phyloP scores from a whole-genome alignment of 805 yeast species.

The Pichia occidentalis region DNA sequence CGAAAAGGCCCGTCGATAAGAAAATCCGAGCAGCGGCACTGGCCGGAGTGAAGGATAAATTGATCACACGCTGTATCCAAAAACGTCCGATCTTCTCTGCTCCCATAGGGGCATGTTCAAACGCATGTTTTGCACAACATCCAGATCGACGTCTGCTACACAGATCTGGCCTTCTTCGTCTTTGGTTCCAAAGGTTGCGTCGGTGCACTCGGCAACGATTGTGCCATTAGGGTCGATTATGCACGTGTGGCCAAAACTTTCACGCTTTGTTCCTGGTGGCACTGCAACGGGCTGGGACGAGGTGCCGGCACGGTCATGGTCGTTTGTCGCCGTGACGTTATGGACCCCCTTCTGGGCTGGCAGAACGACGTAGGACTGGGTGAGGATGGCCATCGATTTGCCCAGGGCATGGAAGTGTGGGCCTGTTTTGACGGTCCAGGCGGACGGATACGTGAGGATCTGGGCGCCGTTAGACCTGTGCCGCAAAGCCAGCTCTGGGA shows the following conservation, averaged over 20 bases:
- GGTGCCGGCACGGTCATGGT: too few relatives aligned
- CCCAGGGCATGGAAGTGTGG: slow-evolving; percentile 86
- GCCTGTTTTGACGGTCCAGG: slow-evolving; percentile 90
- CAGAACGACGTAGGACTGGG: slow-evolving; percentile 81
- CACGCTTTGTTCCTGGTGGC: slow-evolving; percentile 48
- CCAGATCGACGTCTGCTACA: slow-evolving; percentile 61
- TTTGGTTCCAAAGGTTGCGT: slow-evolving; percentile 23
- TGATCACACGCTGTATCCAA: slow-evolving; percentile 39
- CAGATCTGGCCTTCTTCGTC: slow-evolving; percentile 35
- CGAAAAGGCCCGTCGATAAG: too few relatives aligned
- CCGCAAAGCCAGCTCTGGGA: slow-evolving; percentile 71
- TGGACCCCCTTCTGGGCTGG: slow-evolving; percentile 86
- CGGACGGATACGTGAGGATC: slow-evolving; percentile 78
- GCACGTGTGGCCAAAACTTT: slow-evolving; percentile 81
- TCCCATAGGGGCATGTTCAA: slow-evolving; percentile 69
- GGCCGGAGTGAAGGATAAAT: too few relatives aligned
- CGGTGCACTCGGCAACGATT: slow-evolving; percentile 53
- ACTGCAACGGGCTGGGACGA: too few relatives aligned
- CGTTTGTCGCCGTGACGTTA: slow-evolving; percentile 22
- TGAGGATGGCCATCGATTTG: slow-evolving; percentile 78
- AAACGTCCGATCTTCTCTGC: slow-evolving; percentile 63
- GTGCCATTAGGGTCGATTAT: slow-evolving; percentile 93
- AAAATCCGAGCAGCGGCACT: too few relatives aligned
- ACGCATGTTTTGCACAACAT: slow-evolving; percentile 44
- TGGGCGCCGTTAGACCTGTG: slow-evolving; percentile 67